phyloP scores from a whole-genome alignment of 805 yeast genomes.

The Sugiyamaella valdiviana region DNA sequence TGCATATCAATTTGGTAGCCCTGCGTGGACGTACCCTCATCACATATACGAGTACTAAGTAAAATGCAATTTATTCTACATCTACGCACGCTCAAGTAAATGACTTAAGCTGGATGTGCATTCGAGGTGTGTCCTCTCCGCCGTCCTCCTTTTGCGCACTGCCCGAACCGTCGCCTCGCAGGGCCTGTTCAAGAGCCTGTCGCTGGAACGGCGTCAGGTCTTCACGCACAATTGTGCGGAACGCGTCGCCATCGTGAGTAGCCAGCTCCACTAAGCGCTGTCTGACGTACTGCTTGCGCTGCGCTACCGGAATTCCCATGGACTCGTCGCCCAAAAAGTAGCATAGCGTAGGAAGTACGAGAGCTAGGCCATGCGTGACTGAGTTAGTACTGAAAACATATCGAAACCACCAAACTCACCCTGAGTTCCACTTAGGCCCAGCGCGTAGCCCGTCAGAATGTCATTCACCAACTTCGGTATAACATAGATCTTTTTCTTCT shows the following conservation, averaged over 20 bases:
- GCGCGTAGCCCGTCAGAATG: slow-evolving; percentile 42
- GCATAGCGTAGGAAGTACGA: slow-evolving; percentile 34
- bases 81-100: slow-evolving; percentile 33
- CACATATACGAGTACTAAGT: not conserved
- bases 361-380: slow-evolving; percentile 28
- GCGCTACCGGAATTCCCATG: slow-evolving; percentile 17
- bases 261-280: slow-evolving; percentile 30
- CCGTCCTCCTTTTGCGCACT: slow-evolving; percentile 1
- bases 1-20: not conserved
- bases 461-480: slow-evolving; percentile 39
- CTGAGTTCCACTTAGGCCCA: slow-evolving; percentile 31
- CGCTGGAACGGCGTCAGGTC: slow-evolving; percentile 37
- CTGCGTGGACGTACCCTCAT: not conserved
- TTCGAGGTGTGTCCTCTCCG: slow-evolving; percentile 17
- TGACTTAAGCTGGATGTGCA: slow-evolving; percentile 47
- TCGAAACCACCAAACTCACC: too few relatives aligned
- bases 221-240: slow-evolving; percentile 37
- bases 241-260: slow-evolving; percentile 24
- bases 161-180: slow-evolving; percentile 12
- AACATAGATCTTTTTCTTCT: slow-evolving; percentile 21
- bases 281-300: slow-evolving; percentile 20
- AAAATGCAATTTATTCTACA: not conserved
- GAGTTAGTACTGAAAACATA: too few relatives aligned
- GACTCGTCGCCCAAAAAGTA: slow-evolving; percentile 30
- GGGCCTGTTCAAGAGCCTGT: slow-evolving; percentile 14